Evolutionary conservation across 192 early-diverging fungal species (phyloP).

Genomic region (Phlyctochytrium bullatum): DNA sequence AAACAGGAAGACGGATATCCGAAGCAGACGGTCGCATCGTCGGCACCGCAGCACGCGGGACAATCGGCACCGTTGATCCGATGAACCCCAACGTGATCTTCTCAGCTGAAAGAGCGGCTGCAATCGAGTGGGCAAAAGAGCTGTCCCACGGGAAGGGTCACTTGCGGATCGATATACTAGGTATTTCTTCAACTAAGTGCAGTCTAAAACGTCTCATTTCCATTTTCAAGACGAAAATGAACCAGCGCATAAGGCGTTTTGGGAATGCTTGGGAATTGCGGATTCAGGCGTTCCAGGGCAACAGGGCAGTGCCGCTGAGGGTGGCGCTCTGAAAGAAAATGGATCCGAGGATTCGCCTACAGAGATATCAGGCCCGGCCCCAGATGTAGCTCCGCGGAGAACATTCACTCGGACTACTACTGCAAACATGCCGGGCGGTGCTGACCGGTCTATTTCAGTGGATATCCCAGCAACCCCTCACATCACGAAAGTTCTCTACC

Average conservation of each 20-base stretch:
- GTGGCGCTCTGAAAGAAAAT: too few relatives aligned
- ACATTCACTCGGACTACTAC: too few relatives aligned
- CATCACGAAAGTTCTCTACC: constrained; percentile 10
- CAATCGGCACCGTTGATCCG: too few relatives aligned
- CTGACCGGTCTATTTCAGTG: not conserved
- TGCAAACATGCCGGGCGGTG: too few relatives aligned
- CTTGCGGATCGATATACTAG: constrained; percentile 7
- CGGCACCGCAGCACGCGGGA: too few relatives aligned
- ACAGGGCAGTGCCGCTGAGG: not conserved
- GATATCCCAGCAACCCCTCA: not conserved
- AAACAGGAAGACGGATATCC: too few relatives aligned
- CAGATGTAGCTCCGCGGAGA: too few relatives aligned
- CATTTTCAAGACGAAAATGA: constrained; percentile 9
- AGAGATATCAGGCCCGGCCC: too few relatives aligned
- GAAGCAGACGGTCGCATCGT: too few relatives aligned
- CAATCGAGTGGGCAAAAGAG: constrained; percentile 23
- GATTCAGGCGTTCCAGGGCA: not conserved
- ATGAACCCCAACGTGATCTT: not conserved
- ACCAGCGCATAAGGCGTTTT: constrained; percentile 13
- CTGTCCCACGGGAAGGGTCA: constrained; percentile 7
- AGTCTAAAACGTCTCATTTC: not conserved
- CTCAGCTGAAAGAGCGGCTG: not conserved
- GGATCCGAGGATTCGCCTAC: too few relatives aligned
- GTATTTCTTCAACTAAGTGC: constrained; percentile 5
- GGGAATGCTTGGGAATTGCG: constrained; percentile 14